Evolutionary conservation across 352 stramenopile species (phyloP).

Genomic region (Phytopythium chamaehyphon): DNA sequence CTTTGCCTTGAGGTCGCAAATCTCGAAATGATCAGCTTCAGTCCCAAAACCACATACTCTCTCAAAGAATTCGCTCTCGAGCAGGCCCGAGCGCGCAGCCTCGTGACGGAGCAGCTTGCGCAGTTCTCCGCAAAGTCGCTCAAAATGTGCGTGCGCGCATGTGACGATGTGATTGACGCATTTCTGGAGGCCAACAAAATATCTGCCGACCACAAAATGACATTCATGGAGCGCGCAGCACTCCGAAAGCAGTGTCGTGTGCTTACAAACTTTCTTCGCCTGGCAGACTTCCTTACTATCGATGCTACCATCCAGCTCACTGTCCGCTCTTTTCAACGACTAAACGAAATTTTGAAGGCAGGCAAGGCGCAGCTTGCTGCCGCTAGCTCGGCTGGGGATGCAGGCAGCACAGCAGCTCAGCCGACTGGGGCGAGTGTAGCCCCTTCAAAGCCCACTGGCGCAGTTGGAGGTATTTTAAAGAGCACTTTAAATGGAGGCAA

Average conservation of each 20-base stretch:
- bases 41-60: conserved; percentile 66
- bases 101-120: conserved; percentile 54
- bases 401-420: background rate
- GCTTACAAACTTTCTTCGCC: conserved; percentile 89
- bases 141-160: conserved; percentile 84
- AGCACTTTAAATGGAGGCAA: conserved; percentile 4
- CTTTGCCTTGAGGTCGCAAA: conserved; percentile 71
- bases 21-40: conserved; percentile 69
- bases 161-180: conserved; percentile 89
- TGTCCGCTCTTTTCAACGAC: conserved; percentile 61
- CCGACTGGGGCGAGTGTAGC: background rate
- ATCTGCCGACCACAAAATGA: conserved; percentile 92
- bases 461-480: background rate
- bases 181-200: conserved; percentile 93
- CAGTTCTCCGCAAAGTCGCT: conserved; percentile 68
- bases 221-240: conserved; percentile 94
- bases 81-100: conserved; percentile 47
- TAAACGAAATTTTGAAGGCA: conserved; percentile 48
- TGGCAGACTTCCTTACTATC: conserved; percentile 91
- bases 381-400: background rate
- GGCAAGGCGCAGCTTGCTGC: conserved; percentile 35
- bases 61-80: conserved; percentile 77
- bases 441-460: background rate
- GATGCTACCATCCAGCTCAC: conserved; percentile 87
- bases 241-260: conserved; percentile 89